phyloP scores from a whole-genome alignment of 306 rosid species.

The Quercus ilex region DNA sequence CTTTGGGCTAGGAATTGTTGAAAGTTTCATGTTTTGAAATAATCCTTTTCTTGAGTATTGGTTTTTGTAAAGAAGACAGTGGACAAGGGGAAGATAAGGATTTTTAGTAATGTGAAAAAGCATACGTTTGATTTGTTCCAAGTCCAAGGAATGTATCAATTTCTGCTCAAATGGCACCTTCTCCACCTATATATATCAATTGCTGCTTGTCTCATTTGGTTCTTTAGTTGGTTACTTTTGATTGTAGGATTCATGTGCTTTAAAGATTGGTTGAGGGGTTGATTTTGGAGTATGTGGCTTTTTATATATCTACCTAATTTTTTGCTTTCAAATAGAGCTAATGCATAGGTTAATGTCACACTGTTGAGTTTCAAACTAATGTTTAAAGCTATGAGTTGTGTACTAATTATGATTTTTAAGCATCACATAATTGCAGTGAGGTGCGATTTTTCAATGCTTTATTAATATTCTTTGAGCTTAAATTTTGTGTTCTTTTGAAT shows the following conservation, averaged over 20 bases:
- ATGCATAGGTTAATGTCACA: background rate
- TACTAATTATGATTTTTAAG: background rate
- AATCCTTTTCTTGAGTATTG: no score
- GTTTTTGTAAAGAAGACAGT: background rate
- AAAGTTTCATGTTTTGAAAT: background rate
- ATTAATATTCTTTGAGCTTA: background rate
- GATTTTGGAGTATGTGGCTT: background rate
- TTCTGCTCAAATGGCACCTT: background rate
- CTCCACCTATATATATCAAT: background rate
- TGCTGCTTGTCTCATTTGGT: background rate
- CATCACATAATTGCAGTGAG: conserved; percentile 52
- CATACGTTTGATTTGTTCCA: background rate
- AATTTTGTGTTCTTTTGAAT: background rate
- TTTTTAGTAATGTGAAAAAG: no score
- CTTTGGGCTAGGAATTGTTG: background rate
- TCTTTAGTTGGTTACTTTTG: background rate
- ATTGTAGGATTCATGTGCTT: background rate
- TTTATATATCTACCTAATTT: background rate
- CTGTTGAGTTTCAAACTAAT: background rate
- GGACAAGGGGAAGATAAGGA: background rate
- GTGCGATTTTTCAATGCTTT: conserved; percentile 76
- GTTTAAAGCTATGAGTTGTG: background rate
- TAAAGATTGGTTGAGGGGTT: background rate
- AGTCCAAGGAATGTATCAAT: background rate
- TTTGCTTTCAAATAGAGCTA: background rate